Evolutionary conservation across 768 basidiomycete genomes (phyloP), one percentile per base, ranked within the genome.

Genomic region (button mushroom (Agaricus bisporus)): DNA sequence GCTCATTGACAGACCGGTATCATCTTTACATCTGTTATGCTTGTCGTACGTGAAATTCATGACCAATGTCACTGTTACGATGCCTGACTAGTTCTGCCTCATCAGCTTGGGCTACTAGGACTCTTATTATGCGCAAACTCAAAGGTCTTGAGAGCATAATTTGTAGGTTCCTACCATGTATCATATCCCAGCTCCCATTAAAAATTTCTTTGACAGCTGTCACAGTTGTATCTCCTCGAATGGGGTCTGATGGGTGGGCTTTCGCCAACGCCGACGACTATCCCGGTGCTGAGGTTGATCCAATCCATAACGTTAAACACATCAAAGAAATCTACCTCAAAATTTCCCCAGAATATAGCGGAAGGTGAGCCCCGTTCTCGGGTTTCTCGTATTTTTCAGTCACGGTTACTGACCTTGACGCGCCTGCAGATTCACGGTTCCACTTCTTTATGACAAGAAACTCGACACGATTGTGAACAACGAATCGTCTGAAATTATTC

Each of bases 401-500:
- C 17, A 18, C 49, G 17, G 42, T 42, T 22, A 35, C 46, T 32
- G 8, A 45, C 8, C 39, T 35, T 49, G 22, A 48, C n/a, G 22
- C 37, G 39, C 15, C 14, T 39, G 11, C 51, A 82, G 88, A 37
- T 92, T 91, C 74, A 93, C 92, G 1, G 90, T 93, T 8, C 94
- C 94, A 5, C 70, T 92, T 32, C 75, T 99, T 5, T 99, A 92
- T 91, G 97, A 98, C 71, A 95, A 85, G 73, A 90, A 95, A 67
- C 72, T 65, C 41, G 71, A 85, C 42, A 88, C 86, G 38, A 88
- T 98, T 59, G 97, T 99, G 54, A 98, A 93, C 74, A 98, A 98
- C 66, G 95, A 99, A 65, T 87, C 85, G 59, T 84, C 88, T 2
- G 95, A 98, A 70, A 94, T 98, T 64, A 92, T 98, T 63, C 85